phyloP scores from a whole-genome alignment of 805 yeast species.

The Zygosaccharomyces bailii region DNA sequence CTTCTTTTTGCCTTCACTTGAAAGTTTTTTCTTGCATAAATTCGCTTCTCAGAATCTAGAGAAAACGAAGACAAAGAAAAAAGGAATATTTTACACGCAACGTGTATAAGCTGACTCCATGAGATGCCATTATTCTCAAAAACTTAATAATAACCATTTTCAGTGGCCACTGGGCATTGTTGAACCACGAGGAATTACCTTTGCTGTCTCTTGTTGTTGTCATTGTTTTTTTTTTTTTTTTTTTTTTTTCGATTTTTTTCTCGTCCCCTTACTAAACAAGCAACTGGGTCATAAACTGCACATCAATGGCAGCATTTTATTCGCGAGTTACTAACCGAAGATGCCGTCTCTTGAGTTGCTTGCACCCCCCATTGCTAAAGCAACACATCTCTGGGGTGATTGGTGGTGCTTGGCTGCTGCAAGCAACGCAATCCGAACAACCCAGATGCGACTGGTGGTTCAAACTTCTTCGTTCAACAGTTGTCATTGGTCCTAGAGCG shows the following conservation, averaged over 20 bases:
- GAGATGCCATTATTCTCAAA: background rate
- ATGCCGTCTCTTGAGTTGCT: no score
- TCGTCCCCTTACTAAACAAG: background rate
- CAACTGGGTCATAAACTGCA: background rate
- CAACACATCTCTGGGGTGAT: no score
- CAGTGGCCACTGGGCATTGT: background rate
- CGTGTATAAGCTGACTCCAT: background rate
- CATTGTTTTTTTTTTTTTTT: background rate
- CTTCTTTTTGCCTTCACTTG: conserved; percentile 1
- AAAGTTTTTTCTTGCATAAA: background rate
- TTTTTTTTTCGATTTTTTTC: background rate
- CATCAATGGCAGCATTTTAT: background rate
- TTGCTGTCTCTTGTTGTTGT: background rate
- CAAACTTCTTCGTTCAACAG: background rate
- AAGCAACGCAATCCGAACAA: background rate
- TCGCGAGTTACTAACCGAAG: background rate
- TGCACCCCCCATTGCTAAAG: background rate
- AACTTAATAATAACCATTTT: background rate
- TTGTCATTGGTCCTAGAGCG: background rate
- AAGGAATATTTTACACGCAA: background rate
- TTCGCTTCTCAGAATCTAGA: background rate
- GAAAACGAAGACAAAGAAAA: conserved; percentile 1
- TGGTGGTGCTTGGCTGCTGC: background rate
- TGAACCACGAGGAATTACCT: background rate
- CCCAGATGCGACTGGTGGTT: background rate